phyloP scores from a whole-genome alignment of 179 eudicot species.

The Corrigiola litoralis region DNA sequence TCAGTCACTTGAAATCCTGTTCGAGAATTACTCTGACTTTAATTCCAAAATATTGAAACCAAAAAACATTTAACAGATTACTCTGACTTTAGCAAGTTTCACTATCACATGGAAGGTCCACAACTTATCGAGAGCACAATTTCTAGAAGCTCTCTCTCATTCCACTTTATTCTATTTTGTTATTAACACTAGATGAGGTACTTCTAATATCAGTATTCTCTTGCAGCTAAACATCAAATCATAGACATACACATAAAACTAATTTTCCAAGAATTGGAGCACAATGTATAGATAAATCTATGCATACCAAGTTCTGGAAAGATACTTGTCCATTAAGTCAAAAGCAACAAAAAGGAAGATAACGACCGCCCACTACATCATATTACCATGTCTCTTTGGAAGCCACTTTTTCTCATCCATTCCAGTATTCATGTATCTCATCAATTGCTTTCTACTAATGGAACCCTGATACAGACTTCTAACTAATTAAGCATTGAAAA shows the following conservation, averaged over 20 bases:
- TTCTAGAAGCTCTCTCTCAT: no score
- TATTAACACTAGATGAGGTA: background rate
- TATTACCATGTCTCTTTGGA: slow-evolving; percentile 9
- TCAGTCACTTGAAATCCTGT: no score
- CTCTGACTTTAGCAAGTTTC: no score
- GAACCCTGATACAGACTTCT: slow-evolving; percentile 8
- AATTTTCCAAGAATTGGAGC: background rate
- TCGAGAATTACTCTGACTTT: no score
- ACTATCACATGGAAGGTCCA: no score
- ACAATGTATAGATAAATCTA: background rate
- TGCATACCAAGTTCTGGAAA: background rate
- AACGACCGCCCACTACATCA: slow-evolving; percentile 4
- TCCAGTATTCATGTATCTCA: background rate
- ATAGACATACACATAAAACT: background rate
- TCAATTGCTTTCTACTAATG: background rate
- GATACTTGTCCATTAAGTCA: slow-evolving; percentile 18
- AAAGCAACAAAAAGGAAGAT: slow-evolving; percentile 14
- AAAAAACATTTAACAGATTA: no score
- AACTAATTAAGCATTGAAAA: background rate
- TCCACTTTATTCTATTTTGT: background rate
- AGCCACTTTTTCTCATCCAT: slow-evolving; percentile 16
- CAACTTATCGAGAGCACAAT: background rate
- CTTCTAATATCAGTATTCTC: background rate
- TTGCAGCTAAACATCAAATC: slow-evolving; percentile 12
- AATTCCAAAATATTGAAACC: no score